These are phyloP conservation scores for Naematelia aurantialba DNA, from an alignment of 768 basidiomycete genomes.

Conservation along the genomic window DNA sequence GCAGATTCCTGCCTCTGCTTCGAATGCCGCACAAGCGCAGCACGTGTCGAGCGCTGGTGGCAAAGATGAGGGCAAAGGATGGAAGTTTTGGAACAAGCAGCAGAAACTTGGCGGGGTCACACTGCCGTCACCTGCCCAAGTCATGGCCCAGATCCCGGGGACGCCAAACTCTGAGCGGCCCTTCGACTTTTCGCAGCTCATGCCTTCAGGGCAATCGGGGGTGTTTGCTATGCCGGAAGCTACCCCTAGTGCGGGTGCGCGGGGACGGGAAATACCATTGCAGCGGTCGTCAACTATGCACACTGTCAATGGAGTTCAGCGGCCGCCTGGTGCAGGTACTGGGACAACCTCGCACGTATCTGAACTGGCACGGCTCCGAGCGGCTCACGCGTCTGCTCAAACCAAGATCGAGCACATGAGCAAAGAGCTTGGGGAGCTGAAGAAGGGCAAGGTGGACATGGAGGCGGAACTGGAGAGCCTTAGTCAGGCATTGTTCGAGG, in stretches of 20 bases:
- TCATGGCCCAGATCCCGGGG: neutral
- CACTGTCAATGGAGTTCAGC: neutral
- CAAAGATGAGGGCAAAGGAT: neutral
- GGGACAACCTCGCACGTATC: constrained; percentile 7
- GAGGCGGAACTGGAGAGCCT: constrained; percentile 50
- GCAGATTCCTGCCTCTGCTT: constrained; percentile 7
- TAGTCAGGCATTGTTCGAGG: constrained; percentile 49
- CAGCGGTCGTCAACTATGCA: neutral
- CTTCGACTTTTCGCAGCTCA: neutral
- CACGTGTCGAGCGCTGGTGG: neutral
- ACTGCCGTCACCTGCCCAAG: neutral
- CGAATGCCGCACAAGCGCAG: neutral
- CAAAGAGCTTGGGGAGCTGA: constrained; percentile 42
- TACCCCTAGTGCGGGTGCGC: neutral
- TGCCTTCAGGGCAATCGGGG: neutral
- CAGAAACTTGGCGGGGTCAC: neutral
- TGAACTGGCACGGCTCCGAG: constrained; percentile 28
- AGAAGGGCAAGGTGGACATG: constrained; percentile 48
- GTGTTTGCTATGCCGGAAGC: neutral
- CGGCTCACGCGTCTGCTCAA: constrained; percentile 25
- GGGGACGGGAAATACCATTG: neutral
- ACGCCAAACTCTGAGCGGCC: neutral
- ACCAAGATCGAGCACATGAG: constrained; percentile 33
- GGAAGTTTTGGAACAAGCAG: neutral
- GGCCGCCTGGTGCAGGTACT: neutral